A percentile compares a stretch with the other conserved stretches of the same genome.
These are phyloP conservation scores for Kwoniella mangroviensis DNA, from an alignment of 768 basidiomycete species.

Conservation along the genomic window DNA sequence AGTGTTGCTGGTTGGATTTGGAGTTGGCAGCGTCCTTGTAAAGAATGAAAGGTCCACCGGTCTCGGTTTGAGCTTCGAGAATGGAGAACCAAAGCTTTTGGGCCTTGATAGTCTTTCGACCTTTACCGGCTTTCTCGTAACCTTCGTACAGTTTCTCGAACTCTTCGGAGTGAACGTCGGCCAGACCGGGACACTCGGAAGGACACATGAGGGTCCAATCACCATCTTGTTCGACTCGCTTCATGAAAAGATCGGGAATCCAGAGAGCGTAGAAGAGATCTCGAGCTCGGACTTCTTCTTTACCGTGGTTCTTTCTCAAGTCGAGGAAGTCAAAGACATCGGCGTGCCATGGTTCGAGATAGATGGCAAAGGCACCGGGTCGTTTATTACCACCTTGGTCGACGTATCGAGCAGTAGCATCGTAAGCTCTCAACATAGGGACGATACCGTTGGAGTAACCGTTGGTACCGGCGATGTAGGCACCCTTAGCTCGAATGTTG, in stretches of 20 bases:
- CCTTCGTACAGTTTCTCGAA: conserved; percentile 71
- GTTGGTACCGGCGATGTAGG: conserved; percentile 98
- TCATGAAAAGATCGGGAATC: conserved; percentile 99
- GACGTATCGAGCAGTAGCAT: conserved; percentile 97
- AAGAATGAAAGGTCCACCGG: conserved; percentile 97
- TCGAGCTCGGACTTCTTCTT: conserved; percentile 93
- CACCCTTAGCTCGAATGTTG: conserved; percentile 87
- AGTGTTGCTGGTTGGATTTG: conserved; percentile 98
- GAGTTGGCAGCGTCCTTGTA: conserved; percentile 97
- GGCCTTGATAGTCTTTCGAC: conserved; percentile 78
- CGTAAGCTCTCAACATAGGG: conserved; percentile 97
- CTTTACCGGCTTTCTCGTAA: conserved; percentile 83
- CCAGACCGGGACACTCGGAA: conserved; percentile 87
- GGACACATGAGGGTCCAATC: conserved; percentile 99
- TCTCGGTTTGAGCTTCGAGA: conserved; percentile 95
- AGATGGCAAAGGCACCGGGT: conserved; percentile 95
- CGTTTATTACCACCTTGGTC: conserved; percentile 99
- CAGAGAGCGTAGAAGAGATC: conserved; percentile 98
- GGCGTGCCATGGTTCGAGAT: conserved; percentile 98
- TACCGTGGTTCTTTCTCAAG: conserved; percentile 97
- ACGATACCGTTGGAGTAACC: conserved; percentile 99
- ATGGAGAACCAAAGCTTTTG: conserved; percentile 99
- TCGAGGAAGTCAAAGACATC: conserved; percentile 98
- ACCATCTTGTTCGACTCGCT: conserved; percentile 84
- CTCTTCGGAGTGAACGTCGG: conserved; percentile 85